Evolutionary conservation across 768 basidiomycete species (phyloP).

Genomic region (Lactifluus pinguis): DNA sequence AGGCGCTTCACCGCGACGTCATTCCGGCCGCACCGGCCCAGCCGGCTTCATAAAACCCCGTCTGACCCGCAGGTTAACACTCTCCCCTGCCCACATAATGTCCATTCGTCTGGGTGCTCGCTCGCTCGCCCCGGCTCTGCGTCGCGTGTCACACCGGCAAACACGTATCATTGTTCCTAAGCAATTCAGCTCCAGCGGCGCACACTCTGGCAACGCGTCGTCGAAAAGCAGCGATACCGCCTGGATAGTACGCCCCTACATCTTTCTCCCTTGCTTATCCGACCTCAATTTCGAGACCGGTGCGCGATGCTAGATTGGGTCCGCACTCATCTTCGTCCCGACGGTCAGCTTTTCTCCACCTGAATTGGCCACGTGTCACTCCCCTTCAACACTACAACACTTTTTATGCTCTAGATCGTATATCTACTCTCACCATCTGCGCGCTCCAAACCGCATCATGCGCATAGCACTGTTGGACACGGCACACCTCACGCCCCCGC

Average conservation of each 20-base stretch:
- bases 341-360: conserved; percentile 7
- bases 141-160: conserved; percentile 1
- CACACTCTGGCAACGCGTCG: not conserved
- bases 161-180: conserved; percentile 1
- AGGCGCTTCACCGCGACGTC: not conserved
- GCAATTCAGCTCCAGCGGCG: conserved; percentile 7
- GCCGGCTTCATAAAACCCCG: not conserved
- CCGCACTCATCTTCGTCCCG: conserved; percentile 16
- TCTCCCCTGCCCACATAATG: not conserved
- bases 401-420: not conserved
- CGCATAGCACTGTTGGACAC: conserved; percentile 47
- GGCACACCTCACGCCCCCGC: conserved; percentile 43
- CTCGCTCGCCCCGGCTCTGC: not conserved
- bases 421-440: conserved; percentile 18
- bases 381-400: conserved; percentile 24
- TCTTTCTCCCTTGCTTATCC: not conserved
- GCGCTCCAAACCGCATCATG: conserved; percentile 20
- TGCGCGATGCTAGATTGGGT: conserved; percentile 8
- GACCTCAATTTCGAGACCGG: not conserved
- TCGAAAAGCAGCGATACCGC: conserved; percentile 7
- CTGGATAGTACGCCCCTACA: conserved; percentile 13
- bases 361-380: conserved; percentile 8
- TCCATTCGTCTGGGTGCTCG: conserved; percentile 9
- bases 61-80: not conserved
- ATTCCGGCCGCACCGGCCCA: conserved; percentile 8